These are phyloP conservation scores for Oenanthe javanica DNA, from an alignment of 140 eudicot genomes.

Conservation along the genomic window DNA sequence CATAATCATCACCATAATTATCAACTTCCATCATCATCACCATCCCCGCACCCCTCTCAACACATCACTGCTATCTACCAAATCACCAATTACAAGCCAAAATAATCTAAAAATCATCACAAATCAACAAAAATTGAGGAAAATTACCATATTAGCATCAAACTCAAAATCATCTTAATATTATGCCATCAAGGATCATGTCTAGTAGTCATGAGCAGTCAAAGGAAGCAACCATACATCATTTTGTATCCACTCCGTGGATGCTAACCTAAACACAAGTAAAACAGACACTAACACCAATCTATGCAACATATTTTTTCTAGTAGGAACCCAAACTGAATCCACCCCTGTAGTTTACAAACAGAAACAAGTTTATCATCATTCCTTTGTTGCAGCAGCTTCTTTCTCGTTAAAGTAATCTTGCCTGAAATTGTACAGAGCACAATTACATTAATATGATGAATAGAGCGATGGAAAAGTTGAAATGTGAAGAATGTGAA, in stretches of 20 bases:
- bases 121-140: too few species aligned
- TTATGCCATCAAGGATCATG: background rate
- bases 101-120: too few species aligned
- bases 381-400: slow-evolving; percentile 47
- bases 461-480: background rate
- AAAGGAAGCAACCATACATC: background rate
- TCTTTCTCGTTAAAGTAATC: slow-evolving; percentile 55
- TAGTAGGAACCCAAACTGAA: too few species aligned
- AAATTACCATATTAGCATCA: too few species aligned
- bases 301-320: background rate
- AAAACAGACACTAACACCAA: background rate
- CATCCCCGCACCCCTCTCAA: too few species aligned
- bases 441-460: background rate
- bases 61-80: too few species aligned
- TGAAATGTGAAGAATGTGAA: background rate
- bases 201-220: background rate
- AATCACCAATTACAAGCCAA: too few species aligned
- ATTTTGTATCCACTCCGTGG: background rate
- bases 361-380: slow-evolving; percentile 15
- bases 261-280: background rate
- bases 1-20: too few species aligned
- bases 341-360: too few species aligned
- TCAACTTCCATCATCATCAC: too few species aligned
- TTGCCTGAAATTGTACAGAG: slow-evolving; percentile 33
- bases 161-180: too few species aligned